Conservation (phyloP, 2,329 filamentous ascomycete genomes). For the Sarocladiaceae sp. region DNA sequence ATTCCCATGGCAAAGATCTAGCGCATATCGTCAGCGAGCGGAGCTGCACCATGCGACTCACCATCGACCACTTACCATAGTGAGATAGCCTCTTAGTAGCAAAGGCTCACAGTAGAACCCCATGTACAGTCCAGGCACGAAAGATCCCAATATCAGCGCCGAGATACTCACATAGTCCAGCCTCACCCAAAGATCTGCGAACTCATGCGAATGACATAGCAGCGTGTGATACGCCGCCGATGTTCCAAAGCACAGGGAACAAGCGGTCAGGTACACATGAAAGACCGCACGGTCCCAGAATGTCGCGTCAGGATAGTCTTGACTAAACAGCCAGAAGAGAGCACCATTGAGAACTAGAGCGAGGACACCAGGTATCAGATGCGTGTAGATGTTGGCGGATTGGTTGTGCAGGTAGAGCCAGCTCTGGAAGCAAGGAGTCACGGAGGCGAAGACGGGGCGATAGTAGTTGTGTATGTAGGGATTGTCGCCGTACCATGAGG, state of each 20-base stretch:
- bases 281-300: slow-evolving; percentile 33
- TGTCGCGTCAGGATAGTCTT: slow-evolving; percentile 27
- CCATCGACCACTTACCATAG: slow-evolving; percentile 27
- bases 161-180: slow-evolving; percentile 35
- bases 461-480: slow-evolving; percentile 36
- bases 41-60: not conserved
- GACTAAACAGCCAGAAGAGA: slow-evolving; percentile 18
- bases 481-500: slow-evolving; percentile 39
- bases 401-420: slow-evolving; percentile 34
- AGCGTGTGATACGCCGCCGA: slow-evolving; percentile 36
- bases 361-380: slow-evolving; percentile 35
- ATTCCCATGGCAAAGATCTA: slow-evolving; percentile 30
- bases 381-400: slow-evolving; percentile 28
- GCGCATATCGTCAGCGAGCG: not conserved
- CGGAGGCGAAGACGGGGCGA: slow-evolving; percentile 34
- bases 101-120: slow-evolving; percentile 33
- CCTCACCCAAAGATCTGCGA: slow-evolving; percentile 30
- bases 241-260: slow-evolving; percentile 29
- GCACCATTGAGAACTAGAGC: slow-evolving; percentile 25
- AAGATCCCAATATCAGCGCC: slow-evolving; percentile 31
- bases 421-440: slow-evolving; percentile 31
- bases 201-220: slow-evolving; percentile 31
- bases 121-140: slow-evolving; percentile 35
- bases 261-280: slow-evolving; percentile 31
- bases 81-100: slow-evolving; percentile 28